Percentiles rank a stretch among this genome's conserved stretches.
phyloP scores from a whole-genome alignment of 163 green algal genomes.

The Chloromonas sp. region DNA sequence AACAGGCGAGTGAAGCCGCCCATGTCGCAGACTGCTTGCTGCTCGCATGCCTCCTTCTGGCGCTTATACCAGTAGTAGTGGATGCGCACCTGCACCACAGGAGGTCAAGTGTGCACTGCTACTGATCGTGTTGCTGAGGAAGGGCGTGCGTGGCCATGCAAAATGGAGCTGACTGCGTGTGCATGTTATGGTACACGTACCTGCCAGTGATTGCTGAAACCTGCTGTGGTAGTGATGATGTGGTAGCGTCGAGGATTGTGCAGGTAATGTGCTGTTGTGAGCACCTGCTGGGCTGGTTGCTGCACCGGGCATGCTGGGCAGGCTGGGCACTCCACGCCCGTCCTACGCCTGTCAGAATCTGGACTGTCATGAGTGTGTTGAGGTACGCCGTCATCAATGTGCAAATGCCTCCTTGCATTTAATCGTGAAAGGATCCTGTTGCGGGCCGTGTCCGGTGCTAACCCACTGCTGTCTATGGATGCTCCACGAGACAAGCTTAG shows the following conservation, averaged over 20 bases:
- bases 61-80: slow-evolving; percentile 52
- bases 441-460: neutral
- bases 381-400: neutral
- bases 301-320: neutral
- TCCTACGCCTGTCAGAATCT: neutral
- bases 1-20: slow-evolving; percentile 80
- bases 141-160: neutral
- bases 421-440: too few species aligned
- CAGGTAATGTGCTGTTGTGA: neutral
- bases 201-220: slow-evolving; percentile 31
- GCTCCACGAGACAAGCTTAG: neutral
- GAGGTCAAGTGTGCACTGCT: neutral
- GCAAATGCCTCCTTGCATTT: neutral
- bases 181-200: neutral
- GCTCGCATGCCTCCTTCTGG: slow-evolving; percentile 43
- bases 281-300: neutral
- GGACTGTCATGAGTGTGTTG: neutral
- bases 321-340: neutral
- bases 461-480: neutral
- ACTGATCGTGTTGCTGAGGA: too few species aligned
- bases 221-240: slow-evolving; percentile 17
- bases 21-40: slow-evolving; percentile 41
- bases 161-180: neutral
- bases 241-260: slow-evolving; percentile 24
- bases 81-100: slow-evolving; percentile 20